phyloP scores from a whole-genome alignment of 768 basidiomycete species.

The Auriscalpium microsporum region DNA sequence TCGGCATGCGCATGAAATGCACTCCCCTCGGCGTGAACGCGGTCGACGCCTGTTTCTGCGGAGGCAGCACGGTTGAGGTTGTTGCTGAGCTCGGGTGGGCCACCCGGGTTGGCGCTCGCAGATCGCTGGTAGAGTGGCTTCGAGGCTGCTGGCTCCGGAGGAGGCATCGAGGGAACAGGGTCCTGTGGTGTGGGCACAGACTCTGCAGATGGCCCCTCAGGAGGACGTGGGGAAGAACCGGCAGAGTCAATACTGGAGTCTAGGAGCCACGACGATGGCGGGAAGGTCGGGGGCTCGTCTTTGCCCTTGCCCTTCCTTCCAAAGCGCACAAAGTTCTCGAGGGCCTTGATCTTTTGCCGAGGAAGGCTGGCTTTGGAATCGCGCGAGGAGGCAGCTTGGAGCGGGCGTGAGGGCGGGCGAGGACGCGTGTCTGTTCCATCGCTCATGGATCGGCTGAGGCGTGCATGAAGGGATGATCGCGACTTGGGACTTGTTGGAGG shows the following conservation, averaged over 20 bases:
- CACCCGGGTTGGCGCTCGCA: background rate
- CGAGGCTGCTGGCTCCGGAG: background rate
- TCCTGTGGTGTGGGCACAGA: background rate
- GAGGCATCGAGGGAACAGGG: background rate
- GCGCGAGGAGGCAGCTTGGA: conserved; percentile 1
- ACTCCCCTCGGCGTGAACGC: background rate
- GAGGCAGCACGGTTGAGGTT: background rate
- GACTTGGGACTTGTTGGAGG: background rate
- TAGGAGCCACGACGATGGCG: conserved; percentile 14
- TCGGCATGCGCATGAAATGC: background rate
- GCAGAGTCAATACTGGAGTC: no score
- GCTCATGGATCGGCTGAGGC: conserved; percentile 5
- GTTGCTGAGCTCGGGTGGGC: background rate
- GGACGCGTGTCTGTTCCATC: background rate
- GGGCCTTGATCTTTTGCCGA: conserved; percentile 7
- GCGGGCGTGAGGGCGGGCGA: background rate
- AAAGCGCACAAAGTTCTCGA: conserved; percentile 12
- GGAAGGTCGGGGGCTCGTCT: conserved; percentile 3
- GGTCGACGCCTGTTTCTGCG: background rate
- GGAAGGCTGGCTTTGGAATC: conserved; percentile 3
- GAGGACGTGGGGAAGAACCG: background rate
- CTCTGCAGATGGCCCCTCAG: background rate
- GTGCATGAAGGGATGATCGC: background rate
- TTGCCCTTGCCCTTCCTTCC: conserved; percentile 9
- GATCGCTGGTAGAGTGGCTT: background rate